Conservation (phyloP, 2,329 filamentous ascomycete genomes). For the Colletotrichum filicis region DNA sequence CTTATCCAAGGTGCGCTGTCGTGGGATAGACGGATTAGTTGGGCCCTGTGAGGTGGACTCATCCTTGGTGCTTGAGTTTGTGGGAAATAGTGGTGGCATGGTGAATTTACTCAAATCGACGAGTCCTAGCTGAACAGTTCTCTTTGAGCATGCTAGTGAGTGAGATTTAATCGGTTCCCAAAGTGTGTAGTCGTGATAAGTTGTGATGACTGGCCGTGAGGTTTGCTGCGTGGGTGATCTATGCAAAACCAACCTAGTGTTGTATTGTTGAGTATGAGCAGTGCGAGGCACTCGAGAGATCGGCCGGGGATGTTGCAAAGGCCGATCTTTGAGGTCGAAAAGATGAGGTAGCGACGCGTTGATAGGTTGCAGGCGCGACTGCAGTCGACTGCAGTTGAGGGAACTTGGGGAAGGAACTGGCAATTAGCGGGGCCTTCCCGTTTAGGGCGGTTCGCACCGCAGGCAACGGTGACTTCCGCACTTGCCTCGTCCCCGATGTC, state of each 20-base stretch:
- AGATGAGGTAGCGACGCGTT: slow-evolving; percentile 16
- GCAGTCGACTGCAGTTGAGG: not conserved
- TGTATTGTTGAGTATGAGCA: not conserved
- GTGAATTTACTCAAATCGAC: not conserved
- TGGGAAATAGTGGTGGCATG: slow-evolving; percentile 12
- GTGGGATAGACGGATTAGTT: not conserved
- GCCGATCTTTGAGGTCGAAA: not conserved
- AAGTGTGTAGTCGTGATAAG: not conserved
- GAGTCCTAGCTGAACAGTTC: not conserved
- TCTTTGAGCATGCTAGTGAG: not conserved
- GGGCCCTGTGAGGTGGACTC: not conserved
- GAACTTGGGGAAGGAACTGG: not conserved
- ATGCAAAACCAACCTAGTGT: not conserved
- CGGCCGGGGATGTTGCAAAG: not conserved
- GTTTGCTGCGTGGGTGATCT: not conserved
- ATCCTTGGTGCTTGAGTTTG: not conserved
- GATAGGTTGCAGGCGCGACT: slow-evolving; percentile 10
- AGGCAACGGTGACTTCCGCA: not conserved
- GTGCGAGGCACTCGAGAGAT: not conserved
- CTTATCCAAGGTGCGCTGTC: slow-evolving; percentile 23
- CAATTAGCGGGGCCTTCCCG: slow-evolving; percentile 20
- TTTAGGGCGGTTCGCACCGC: not conserved
- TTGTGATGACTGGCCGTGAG: not conserved
- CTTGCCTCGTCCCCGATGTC: not conserved
- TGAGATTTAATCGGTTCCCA: not conserved